A percentile compares a stretch with the other conserved stretches of the same genome.
These are phyloP conservation scores for Gossypium schwendimanii DNA, from an alignment of 441 rosid genomes.

Conservation along the genomic window DNA sequence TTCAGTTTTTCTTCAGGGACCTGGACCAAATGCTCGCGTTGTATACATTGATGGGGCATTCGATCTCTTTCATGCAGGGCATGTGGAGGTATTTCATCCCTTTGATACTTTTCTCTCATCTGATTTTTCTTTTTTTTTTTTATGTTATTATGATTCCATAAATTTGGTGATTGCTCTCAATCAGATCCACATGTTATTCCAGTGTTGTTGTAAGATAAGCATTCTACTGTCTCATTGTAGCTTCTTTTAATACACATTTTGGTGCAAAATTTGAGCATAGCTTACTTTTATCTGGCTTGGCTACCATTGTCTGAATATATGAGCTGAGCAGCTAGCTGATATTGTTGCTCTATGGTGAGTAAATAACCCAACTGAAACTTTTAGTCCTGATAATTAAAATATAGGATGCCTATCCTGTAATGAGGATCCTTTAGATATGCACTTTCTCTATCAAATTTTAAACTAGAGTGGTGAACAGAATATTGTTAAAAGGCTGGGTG, in stretches of 20 bases:
- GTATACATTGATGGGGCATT: slow-evolving; percentile 87
- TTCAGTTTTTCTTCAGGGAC: slow-evolving; percentile 47
- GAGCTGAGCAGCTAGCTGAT: not conserved
- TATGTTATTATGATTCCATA: not conserved
- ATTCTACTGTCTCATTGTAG: not conserved
- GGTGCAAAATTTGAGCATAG: not conserved
- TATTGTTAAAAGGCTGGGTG: not conserved
- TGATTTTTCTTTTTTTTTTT: not conserved
- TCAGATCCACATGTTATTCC: not conserved
- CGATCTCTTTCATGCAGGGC: slow-evolving; percentile 97
- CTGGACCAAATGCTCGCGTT: slow-evolving; percentile 74
- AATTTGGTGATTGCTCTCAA: not conserved
- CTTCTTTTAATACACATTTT: not conserved
- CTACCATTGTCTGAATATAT: not conserved
- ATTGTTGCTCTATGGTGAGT: not conserved
- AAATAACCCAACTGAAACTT: not conserved
- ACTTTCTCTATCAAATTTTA: not conserved
- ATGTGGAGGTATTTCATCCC: slow-evolving; percentile 63
- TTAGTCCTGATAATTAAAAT: not conserved
- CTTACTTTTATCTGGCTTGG: not conserved
- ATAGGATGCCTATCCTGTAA: not conserved
- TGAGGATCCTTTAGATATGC: not conserved
- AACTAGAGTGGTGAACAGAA: not conserved
- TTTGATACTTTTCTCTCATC: not conserved
- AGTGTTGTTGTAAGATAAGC: not conserved